Percentiles rank a stretch among this genome's conserved stretches.
phyloP scores from a whole-genome alignment of 768 basidiomycete species.

The Suillus subalutaceus region DNA sequence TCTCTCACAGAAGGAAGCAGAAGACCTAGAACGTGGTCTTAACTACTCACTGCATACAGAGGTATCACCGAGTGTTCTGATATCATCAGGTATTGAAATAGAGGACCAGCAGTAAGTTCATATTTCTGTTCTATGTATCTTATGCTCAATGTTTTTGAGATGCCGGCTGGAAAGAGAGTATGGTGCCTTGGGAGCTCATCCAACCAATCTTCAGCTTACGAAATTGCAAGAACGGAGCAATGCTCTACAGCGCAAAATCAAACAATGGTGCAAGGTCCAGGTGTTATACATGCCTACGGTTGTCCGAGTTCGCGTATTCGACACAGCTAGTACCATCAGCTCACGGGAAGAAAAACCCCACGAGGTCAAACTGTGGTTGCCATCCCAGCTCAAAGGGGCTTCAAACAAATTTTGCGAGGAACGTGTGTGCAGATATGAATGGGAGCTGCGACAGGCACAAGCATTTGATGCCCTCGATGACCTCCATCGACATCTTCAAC shows the following conservation, averaged over 20 bases:
- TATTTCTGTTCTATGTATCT: background rate
- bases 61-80: conserved; percentile 10
- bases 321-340: background rate
- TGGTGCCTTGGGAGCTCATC: conserved; percentile 18
- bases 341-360: background rate
- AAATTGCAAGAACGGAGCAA: conserved; percentile 32
- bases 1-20: conserved; percentile 15
- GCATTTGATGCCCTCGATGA: conserved; percentile 19
- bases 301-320: background rate
- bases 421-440: conserved; percentile 5
- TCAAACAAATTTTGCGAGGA: background rate
- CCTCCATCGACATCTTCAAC: conserved; percentile 10
- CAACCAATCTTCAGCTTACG: conserved; percentile 32
- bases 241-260: conserved; percentile 25
- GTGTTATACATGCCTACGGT: conserved; percentile 31
- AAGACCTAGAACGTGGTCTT: background rate
- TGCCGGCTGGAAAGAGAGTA: too few relatives aligned
- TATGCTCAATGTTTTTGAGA: background rate
- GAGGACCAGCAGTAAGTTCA: conserved; percentile 22
- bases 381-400: background rate
- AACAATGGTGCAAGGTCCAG: conserved; percentile 33
- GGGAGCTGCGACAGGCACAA: conserved; percentile 15
- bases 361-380: conserved; percentile 5
- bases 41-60: conserved; percentile 11
- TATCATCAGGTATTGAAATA: conserved; percentile 18